These are phyloP conservation scores for Boletus sp. DNA, from an alignment of 768 basidiomycete genomes.

Conservation along the genomic window DNA sequence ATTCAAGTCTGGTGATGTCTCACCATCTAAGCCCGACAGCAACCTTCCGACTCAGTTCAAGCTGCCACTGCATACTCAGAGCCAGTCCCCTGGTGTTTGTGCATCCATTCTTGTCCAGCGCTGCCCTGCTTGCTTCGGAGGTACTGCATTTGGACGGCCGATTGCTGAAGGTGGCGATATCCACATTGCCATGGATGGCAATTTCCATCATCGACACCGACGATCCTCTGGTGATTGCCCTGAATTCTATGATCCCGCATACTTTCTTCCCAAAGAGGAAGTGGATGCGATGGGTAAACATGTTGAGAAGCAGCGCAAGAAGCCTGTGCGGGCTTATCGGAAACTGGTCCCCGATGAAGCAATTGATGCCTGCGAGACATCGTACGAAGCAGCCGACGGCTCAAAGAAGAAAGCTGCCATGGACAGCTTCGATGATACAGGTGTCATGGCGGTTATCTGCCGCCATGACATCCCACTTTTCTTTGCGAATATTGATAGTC, in stretches of 20 bases:
- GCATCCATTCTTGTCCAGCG: neutral
- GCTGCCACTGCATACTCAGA: too few relatives aligned
- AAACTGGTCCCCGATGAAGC: neutral
- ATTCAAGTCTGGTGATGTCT: too few relatives aligned
- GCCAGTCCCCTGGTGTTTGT: neutral
- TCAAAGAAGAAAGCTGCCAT: neutral
- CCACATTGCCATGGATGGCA: constrained; percentile 38
- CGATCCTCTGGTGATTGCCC: constrained; percentile 31
- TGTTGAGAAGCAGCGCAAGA: constrained; percentile 26
- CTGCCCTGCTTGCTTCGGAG: constrained; percentile 27
- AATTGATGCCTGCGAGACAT: neutral
- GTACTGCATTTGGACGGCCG: constrained; percentile 3
- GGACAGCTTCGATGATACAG: neutral
- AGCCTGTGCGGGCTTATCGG: neutral
- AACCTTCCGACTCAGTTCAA: too few relatives aligned
- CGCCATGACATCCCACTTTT: neutral
- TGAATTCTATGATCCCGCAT: constrained; percentile 30
- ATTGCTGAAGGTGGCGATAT: constrained; percentile 32
- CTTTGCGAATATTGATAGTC: too few relatives aligned
- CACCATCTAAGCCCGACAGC: too few relatives aligned
- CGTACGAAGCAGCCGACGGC: neutral
- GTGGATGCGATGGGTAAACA: constrained; percentile 33
- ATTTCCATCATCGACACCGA: constrained; percentile 40
- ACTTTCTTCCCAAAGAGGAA: constrained; percentile 32
- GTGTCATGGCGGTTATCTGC: neutral